Evolutionary conservation across 2,329 filamentous ascomycete genomes (phyloP).

Genomic region (Colletotrichum noveboracense): DNA sequence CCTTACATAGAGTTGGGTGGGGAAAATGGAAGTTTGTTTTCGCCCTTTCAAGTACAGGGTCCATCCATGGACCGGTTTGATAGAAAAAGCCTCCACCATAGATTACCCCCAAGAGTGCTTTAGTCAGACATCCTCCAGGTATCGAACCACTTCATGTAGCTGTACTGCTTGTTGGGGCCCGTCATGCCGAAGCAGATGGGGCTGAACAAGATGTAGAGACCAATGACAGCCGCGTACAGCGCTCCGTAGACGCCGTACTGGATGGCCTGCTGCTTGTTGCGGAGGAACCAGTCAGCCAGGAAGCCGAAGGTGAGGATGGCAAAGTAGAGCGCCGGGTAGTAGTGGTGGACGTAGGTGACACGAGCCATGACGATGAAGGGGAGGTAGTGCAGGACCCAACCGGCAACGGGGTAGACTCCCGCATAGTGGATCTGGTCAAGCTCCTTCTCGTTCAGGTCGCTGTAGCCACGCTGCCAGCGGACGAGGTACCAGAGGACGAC

Average conservation of each 20-base stretch:
- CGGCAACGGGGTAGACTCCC: constrained; percentile 87
- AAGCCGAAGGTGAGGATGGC: constrained; percentile 91
- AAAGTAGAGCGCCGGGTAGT: constrained; percentile 98
- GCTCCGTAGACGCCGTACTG: constrained; percentile 74
- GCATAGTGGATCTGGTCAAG: constrained; percentile 96
- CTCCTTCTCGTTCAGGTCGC: constrained; percentile 78
- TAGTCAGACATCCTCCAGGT: constrained; percentile 81
- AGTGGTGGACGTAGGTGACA: constrained; percentile 99
- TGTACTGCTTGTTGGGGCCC: constrained; percentile 82
- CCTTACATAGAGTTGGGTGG: constrained; percentile 5
- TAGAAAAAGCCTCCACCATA: neutral
- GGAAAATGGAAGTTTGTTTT: neutral
- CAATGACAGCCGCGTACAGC: constrained; percentile 77
- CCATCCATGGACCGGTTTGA: neutral
- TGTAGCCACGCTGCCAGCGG: constrained; percentile 94
- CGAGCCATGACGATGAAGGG: constrained; percentile 97
- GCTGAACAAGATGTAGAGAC: constrained; percentile 88
- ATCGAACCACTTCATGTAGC: constrained; percentile 92
- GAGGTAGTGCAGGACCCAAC: constrained; percentile 96
- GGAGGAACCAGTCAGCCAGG: constrained; percentile 82
- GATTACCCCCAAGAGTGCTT: neutral
- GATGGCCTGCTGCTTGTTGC: constrained; percentile 66
- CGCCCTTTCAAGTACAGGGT: neutral
- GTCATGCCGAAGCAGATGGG: constrained; percentile 97
- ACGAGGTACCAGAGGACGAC: constrained; percentile 85